Evolutionary conservation across 2,329 filamentous ascomycete genomes (phyloP).

Genomic region (Phyllosticta citrichinensis): DNA sequence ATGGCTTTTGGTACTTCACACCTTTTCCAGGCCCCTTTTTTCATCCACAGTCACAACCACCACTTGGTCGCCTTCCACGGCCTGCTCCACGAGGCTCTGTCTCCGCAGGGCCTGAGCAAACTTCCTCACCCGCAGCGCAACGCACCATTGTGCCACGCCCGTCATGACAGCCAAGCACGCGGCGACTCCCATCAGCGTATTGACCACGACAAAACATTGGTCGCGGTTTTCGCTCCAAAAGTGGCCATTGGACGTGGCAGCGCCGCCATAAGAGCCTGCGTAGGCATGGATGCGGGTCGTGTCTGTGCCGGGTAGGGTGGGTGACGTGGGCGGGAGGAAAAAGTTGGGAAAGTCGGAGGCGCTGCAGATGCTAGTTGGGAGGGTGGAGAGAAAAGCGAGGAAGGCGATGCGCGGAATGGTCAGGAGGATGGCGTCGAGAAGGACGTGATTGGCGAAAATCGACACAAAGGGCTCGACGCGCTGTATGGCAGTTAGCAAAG

Average conservation of each 20-base stretch:
- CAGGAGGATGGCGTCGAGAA: conserved; percentile 18
- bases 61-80: background rate
- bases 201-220: conserved; percentile 20
- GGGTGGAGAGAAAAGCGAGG: conserved; percentile 12
- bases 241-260: conserved; percentile 15
- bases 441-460: conserved; percentile 17
- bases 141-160: conserved; percentile 27
- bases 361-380: conserved; percentile 11
- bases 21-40: background rate
- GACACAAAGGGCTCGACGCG: conserved; percentile 12
- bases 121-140: conserved; percentile 18
- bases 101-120: conserved; percentile 18
- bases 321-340: conserved; percentile 1
- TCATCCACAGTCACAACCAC: background rate
- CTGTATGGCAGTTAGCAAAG: background rate
- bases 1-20: background rate
- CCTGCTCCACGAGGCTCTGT: background rate
- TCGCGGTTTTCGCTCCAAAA: conserved; percentile 17
- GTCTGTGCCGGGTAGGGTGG: background rate
- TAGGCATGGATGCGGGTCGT: conserved; percentile 12
- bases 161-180: conserved; percentile 18
- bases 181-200: conserved; percentile 16
- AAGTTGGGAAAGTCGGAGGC: conserved; percentile 8
- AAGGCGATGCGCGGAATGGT: conserved; percentile 15
- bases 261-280: conserved; percentile 13